Evolutionary conservation across 768 basidiomycete genomes (phyloP), one percentile per base, ranked within the genome.

Genomic region (Termitomyces sp.): DNA sequence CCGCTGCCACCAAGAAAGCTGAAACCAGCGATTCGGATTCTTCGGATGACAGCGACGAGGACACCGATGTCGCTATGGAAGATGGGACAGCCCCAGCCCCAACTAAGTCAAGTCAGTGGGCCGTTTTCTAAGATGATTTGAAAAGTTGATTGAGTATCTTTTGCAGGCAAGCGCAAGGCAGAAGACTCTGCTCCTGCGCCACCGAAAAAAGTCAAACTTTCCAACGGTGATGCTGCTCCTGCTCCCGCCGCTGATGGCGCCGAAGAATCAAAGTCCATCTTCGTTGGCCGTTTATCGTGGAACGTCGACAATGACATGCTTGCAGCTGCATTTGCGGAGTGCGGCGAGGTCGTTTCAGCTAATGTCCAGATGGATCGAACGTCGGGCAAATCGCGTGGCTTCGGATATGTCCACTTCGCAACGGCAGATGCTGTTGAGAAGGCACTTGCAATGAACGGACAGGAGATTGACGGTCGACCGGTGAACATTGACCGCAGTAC

Each of bases 241-340:
- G 50, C 52, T 10, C 3, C 49, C n/a, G 68, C 69, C 30, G 67
- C 59, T 24, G 72, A 72, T 32, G 68, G 70, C 22, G 76, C 75
- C 43, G 79, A 82, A 62, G 79, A 85, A 57, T 76, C 77, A 16
- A 86, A 79, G 66, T 86, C 88, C 40, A 81, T 98, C 65, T 98
- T 95, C 67, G 93, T 99, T 63, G 96, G 96, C 55, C 82, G 83
- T 58, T 81, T 99, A 46, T 95, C 93, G 13, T 99, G 95, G 95
- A 92, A 90, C 70, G 89, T 98, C 61, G 96, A 98, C 77, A 90
- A 92, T 69, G 96, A 98, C 72, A 91, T 93, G 80, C 86, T 98
- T 60, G 84, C 88, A 50, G 81, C 87, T 70, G 96, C 98, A 72
- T 98, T 99, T 63, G 85, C 87, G 33, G 77, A 80, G 54, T 94